Percentiles rank a stretch among this genome's conserved stretches.
Conservation (phyloP, 1,139 yeast species). For the Sugiyamaella neomexicana region DNA sequence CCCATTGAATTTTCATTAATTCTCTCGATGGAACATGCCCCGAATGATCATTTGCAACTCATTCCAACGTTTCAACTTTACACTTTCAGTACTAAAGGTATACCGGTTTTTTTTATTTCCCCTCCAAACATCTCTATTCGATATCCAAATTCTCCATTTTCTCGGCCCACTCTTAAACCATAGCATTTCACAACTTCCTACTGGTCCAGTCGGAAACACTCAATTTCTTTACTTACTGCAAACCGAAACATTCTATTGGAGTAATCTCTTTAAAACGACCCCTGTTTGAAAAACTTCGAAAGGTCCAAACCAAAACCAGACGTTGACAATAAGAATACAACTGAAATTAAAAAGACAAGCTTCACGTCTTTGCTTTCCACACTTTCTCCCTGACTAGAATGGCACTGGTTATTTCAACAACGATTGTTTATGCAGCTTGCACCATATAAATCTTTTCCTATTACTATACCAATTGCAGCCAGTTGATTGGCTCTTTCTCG, state of each 20-base stretch:
- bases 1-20: too few relatives aligned
- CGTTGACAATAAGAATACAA: background rate
- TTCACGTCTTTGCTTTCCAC: constrained; percentile 2
- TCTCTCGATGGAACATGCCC: too few relatives aligned
- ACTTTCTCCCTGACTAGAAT: constrained; percentile 4
- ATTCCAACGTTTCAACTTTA: too few relatives aligned
- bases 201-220: background rate
- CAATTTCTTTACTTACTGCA: constrained; percentile 15
- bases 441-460: constrained; percentile 9
- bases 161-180: background rate
- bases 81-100: too few relatives aligned
- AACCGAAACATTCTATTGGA: constrained; percentile 17
- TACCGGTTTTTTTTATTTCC: too few relatives aligned
- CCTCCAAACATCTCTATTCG: too few relatives aligned
- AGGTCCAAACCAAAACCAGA: constrained; percentile 2
- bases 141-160: background rate
- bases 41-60: too few relatives aligned
- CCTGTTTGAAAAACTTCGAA: background rate
- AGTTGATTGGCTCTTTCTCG: constrained; percentile 19
- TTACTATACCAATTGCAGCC: constrained; percentile 18
- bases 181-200: background rate
- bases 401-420: constrained; percentile 1
- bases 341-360: background rate
- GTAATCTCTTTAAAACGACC: constrained; percentile 7
- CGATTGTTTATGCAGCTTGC: constrained; percentile 7